Evolutionary conservation across 1,284 basidiomycete genomes (phyloP), one percentile per base, ranked within the genome.

Genomic region (Ceratobasidium sp.): DNA sequence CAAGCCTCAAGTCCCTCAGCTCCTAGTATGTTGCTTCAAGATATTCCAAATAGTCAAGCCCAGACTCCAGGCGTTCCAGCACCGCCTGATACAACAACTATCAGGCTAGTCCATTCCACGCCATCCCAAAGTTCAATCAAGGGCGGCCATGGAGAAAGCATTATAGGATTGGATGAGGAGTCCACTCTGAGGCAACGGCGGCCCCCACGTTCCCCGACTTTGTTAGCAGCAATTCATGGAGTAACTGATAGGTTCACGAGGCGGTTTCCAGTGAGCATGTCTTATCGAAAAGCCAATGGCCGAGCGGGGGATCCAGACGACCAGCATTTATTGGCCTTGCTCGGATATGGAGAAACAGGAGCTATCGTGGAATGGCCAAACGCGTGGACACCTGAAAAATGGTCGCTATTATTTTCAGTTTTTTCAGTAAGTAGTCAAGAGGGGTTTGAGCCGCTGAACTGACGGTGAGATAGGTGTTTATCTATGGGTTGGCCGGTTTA

Each of bases 331-430:
- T 50, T 75, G 33, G 44, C 38, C 38, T 56, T 75, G 46, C 61
- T 75, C 28, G 73, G 73, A 28, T 75, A 75, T 33, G 73, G 73
- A 42, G 73, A 75, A 38, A 75, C 73, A 26, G 73, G 73, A n/a
- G 73, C 73, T 26, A 38, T 75, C 9, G 73, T 75, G 15, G 73
- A 75, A 50, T 75, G 61, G 73, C 73, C 73, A 23, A 75, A 66
- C 44, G 61, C 52, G 10, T 91, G 91, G 91, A 89, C 89, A 20
- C 73, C 80, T 20, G 87, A 87, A 82, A 92, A 91, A 82, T 91
- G 89, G 89, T 87, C 84, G 70, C 83, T 91, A 50, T 81, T 91
- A 12, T 65, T 89, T 23, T 91, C 90, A 5, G 86, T 90, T 12
- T 83, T 84, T 46, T 86, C 86, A 10, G 86, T 91, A 42, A 80